Conservation (phyloP, 2,329 filamentous ascomycete genomes). For the Cladosporium oxysporum region DNA sequence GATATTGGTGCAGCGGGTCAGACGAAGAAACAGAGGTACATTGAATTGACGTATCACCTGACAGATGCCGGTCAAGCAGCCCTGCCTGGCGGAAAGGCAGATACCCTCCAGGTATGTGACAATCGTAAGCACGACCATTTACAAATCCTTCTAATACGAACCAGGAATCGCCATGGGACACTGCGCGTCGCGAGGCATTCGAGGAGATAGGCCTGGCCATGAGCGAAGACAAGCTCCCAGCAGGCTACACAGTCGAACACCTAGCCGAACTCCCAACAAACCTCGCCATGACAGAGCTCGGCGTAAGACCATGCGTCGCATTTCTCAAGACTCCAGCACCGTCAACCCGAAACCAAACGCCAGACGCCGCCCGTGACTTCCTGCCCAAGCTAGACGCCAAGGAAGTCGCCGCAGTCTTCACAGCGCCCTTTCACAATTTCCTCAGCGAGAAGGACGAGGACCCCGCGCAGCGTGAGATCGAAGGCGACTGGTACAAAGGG, state of each 20-base stretch:
- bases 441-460: constrained; percentile 62
- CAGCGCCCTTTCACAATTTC: constrained; percentile 84
- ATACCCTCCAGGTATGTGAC: constrained; percentile 41
- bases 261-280: constrained; percentile 75
- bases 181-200: constrained; percentile 83
- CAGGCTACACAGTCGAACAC: constrained; percentile 81
- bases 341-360: constrained; percentile 65
- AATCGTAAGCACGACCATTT: neutral
- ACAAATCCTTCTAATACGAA: neutral
- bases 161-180: constrained; percentile 66
- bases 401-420: constrained; percentile 93
- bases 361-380: constrained; percentile 44
- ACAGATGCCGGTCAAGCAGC: constrained; percentile 55
- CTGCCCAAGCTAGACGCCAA: constrained; percentile 76
- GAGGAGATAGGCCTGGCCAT: constrained; percentile 91
- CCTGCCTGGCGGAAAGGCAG: constrained; percentile 60
- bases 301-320: constrained; percentile 53
- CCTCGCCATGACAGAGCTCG: constrained; percentile 53
- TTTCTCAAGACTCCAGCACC: constrained; percentile 55
- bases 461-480: constrained; percentile 35
- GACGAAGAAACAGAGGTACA: neutral
- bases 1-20: neutral
- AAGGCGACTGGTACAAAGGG: constrained; percentile 80
- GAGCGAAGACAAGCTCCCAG: constrained; percentile 66
- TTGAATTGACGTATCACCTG: constrained; percentile 63